Percentiles rank a stretch among this genome's conserved stretches.
Conservation (phyloP, 805 yeast genomes). For the Candida oleophila region DNA sequence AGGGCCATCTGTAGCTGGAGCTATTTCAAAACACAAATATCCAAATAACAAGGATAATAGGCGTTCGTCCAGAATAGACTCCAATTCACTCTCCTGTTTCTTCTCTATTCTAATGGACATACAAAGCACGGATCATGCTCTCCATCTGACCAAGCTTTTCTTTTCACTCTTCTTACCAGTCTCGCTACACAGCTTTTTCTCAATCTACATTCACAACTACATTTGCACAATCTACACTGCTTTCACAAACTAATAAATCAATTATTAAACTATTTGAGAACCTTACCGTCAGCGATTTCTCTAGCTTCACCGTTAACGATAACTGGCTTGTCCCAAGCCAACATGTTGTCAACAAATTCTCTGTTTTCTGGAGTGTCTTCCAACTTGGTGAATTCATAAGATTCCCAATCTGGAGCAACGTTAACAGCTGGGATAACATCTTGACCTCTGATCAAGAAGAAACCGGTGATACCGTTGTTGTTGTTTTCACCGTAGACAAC, state of each 20-base stretch:
- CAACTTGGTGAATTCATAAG: conserved; percentile 78
- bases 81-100: no score
- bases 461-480: conserved; percentile 96
- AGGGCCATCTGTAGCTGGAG: no score
- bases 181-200: no score
- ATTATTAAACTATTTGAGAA: conserved; percentile 64
- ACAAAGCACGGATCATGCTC: no score
- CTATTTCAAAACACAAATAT: no score
- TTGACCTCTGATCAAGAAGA: conserved; percentile 93
- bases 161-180: no score
- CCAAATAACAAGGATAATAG: no score
- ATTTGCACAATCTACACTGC: no score
- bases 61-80: no score
- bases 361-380: conserved; percentile 75
- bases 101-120: no score
- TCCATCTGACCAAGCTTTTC: no score
- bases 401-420: conserved; percentile 99
- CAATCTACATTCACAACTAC: background rate
- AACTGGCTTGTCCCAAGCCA: conserved; percentile 98
- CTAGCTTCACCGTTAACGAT: conserved; percentile 71
- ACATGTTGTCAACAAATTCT: conserved; percentile 82
- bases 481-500: conserved; percentile 99
- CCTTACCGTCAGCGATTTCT: conserved; percentile 97
- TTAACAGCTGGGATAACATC: conserved; percentile 88
- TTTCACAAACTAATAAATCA: no score